Evolutionary conservation across 78 protist species (phyloP).

Genomic region (Isochrysis galbana): DNA sequence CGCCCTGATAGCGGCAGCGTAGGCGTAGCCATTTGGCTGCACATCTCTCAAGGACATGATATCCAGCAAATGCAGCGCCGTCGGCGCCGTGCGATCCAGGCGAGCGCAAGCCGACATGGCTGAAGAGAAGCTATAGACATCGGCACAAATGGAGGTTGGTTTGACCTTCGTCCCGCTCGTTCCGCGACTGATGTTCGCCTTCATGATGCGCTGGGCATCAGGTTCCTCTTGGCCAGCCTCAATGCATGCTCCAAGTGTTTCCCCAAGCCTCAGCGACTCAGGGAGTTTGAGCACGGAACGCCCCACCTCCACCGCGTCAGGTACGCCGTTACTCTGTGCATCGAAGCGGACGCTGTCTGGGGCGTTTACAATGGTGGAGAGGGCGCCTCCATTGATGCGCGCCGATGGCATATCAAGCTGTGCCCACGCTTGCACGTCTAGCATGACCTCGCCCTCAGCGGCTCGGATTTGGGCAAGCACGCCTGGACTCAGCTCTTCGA

Average conservation of each 20-base stretch:
- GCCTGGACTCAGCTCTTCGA: not conserved
- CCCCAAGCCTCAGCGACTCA: too few relatives aligned
- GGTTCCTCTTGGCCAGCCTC: too few relatives aligned
- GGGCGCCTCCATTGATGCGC: too few relatives aligned
- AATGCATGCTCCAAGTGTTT: too few relatives aligned
- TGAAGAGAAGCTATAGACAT: too few relatives aligned
- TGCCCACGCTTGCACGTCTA: not conserved
- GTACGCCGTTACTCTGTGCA: not conserved
- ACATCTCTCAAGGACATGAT: not conserved
- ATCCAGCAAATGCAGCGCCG: not conserved
- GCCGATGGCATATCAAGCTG: too few relatives aligned
- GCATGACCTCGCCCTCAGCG: not conserved
- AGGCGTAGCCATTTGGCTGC: not conserved
- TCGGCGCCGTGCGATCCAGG: not conserved
- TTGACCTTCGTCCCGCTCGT: not conserved
- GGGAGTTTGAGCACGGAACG: too few relatives aligned
- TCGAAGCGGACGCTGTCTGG: not conserved
- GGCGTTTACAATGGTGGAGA: too few relatives aligned
- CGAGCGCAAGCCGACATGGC: not conserved
- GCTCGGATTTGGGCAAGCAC: not conserved
- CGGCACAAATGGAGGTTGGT: too few relatives aligned
- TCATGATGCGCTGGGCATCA: too few relatives aligned
- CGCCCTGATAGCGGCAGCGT: not conserved
- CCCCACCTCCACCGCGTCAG: too few relatives aligned
- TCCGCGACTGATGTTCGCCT: not conserved